Evolutionary conservation across 2,329 filamentous ascomycete species (phyloP), one percentile per base, ranked within the genome.

Genomic region (Fusarium xylarioides): DNA sequence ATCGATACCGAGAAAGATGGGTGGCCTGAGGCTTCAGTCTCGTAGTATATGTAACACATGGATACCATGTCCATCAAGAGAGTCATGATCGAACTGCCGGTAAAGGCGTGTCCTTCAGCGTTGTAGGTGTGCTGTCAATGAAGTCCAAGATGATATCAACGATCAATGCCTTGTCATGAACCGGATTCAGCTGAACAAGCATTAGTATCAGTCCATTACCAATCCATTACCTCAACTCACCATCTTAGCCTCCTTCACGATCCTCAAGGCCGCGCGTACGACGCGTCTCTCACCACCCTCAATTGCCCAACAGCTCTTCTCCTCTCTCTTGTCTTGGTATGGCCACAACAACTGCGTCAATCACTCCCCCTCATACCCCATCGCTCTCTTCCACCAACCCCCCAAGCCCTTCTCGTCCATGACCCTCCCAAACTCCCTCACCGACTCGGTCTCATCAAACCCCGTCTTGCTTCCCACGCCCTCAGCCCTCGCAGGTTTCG

Each of bases 381-480:
- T 93, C 1, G 86, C 91, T 53, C 83, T 86, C 76, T 88, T 88
- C 91, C 91, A 94, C 92, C 92, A 94, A 1, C 76, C 79, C 72
- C 84, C 84, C 10, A 93, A 79, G 0, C 90, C 90, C 53, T 86
- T 84, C 40, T 83, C 77, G 60, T 90, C 85, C 91, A 94, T 93
- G 23, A 84, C 81, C 34, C 80, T 81, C 2, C 87, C 90, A 80
- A 93, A 93, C 18, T 90, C 89, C 71, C 89, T 89, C 10, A 93
- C 89, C 4, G 89, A 88, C 7, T 86, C 86, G 4, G 90, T 87
- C 80, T 94, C 91, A 55, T 87, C 83, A 58, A 88, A 83, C 5
- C 82, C 83, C 14, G 37, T 57, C 70, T 59, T 40, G 58, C 40
- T 10, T 15, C 16, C 28, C 64, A 38, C 26, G 1, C 37, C 55